Evolutionary conservation across 2,329 filamentous ascomycete genomes (phyloP).

Genomic region (Penicillium brevicompactum): DNA sequence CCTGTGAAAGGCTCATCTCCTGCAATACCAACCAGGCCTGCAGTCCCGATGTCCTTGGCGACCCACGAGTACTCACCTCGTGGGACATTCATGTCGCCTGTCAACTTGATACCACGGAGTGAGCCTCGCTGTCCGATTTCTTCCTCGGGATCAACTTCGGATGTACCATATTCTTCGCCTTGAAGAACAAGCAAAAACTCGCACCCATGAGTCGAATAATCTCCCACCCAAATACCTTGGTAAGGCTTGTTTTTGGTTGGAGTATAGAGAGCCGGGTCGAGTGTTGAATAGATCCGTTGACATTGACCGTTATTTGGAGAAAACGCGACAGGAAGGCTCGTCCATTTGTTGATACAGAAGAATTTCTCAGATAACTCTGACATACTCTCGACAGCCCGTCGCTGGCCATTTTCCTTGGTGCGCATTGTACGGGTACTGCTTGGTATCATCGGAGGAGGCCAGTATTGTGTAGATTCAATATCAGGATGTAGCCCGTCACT

Average conservation of each 20-base stretch:
- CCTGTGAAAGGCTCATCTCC: constrained; percentile 72
- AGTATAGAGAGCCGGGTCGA: constrained; percentile 75
- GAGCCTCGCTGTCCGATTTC: constrained; percentile 62
- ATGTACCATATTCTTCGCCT: constrained; percentile 49
- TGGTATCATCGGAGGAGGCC: constrained; percentile 75
- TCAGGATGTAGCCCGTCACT: background rate
- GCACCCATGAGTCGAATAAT: constrained; percentile 84
- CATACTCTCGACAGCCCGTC: constrained; percentile 50
- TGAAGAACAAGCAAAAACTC: constrained; percentile 87
- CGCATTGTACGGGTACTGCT: constrained; percentile 60
- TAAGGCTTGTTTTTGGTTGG: constrained; percentile 79
- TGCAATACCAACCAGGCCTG: constrained; percentile 65
- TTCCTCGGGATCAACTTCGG: constrained; percentile 49
- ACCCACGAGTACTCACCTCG: constrained; percentile 82
- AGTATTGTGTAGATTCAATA: constrained; percentile 58
- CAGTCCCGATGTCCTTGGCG: constrained; percentile 71
- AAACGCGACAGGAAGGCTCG: constrained; percentile 58
- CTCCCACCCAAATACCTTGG: constrained; percentile 89
- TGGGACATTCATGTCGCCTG: constrained; percentile 87
- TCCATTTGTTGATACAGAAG: constrained; percentile 77
- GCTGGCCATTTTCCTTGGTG: constrained; percentile 48
- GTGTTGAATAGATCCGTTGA: constrained; percentile 67
- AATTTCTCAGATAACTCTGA: constrained; percentile 65
- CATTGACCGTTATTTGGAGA: constrained; percentile 44
- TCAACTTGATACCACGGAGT: constrained; percentile 85